These are phyloP conservation scores for Haematococcus sp. DNA, from an alignment of 139 green algal species.

Conservation along the genomic window DNA sequence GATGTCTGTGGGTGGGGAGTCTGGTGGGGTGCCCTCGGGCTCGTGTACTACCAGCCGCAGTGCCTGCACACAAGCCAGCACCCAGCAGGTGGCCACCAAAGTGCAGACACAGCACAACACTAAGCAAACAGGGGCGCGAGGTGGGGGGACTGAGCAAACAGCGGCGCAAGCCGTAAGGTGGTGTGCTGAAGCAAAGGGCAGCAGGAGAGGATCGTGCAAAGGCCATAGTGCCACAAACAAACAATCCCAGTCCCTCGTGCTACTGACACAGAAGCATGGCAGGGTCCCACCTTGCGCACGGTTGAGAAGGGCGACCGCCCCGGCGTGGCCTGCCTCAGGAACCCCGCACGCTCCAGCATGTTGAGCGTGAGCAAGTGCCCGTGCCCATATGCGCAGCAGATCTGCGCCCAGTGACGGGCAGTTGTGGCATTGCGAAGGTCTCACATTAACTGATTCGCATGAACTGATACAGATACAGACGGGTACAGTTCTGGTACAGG, in stretches of 20 bases:
- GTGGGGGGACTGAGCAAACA: too few species aligned
- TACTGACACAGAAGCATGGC: too few species aligned
- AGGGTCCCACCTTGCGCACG: constrained; percentile 34
- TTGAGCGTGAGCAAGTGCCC: constrained; percentile 78
- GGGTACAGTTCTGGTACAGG: too few species aligned
- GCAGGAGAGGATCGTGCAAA: too few species aligned
- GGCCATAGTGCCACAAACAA: too few species aligned
- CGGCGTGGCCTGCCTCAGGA: constrained; percentile 12
- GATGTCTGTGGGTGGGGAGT: constrained; percentile 7
- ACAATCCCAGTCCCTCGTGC: too few species aligned
- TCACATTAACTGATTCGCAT: too few species aligned
- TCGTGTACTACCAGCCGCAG: constrained; percentile 69
- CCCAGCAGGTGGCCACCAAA: not conserved
- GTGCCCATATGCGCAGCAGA: constrained; percentile 70
- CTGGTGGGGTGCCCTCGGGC: constrained; percentile 24
- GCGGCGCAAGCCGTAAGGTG: too few species aligned
- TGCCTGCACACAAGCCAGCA: constrained; percentile 3
- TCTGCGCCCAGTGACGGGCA: too few species aligned
- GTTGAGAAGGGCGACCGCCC: constrained; percentile 12
- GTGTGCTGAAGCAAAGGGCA: too few species aligned
- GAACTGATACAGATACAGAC: too few species aligned
- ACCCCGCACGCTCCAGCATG: constrained; percentile 48
- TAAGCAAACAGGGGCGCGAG: not conserved
- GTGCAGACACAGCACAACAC: not conserved
- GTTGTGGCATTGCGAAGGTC: too few species aligned